Base-by-base conservation (phyloP, 768 basidiomycete genomes). In the Gyrodon lividus region DNA sequence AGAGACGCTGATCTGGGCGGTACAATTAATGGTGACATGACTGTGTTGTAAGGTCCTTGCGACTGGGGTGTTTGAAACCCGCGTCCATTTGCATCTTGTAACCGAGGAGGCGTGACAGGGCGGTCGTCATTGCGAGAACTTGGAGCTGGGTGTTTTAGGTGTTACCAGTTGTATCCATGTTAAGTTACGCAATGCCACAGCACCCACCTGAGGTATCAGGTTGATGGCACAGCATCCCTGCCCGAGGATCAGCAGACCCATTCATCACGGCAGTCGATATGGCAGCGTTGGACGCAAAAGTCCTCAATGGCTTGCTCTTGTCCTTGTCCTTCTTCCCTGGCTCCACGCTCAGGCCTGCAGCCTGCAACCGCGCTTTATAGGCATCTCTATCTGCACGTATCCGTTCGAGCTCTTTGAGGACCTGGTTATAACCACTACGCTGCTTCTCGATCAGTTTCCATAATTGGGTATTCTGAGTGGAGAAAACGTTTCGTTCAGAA, bases 391-490 rank as follows among this genome's bases (percentile, higher is more conserved):
- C 93, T 10, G 74, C 74, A 13, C 93, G 78, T 45, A 96, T 80
- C 48, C 93, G 82, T 58, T 95, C 92, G 39, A 92, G 77, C 60
- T 96, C 92, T 71, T 89, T 89, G 66, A 87, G 74, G 49, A 91
- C 81, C 50, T 87, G 83, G 53, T 80, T 82, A 64, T 89, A 89
- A n/a, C 84, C 89, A 19, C 81, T 70, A 49, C 91, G 81, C 68
- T 94, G 91, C 67, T 93, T 95, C 77, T 95, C 92, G 64, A 96
- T 86, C 56, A 95, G 79, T 69, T 94, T 95, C 94, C 94, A 96
- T 19, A 96, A 82, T 71, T 95, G 92, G 14, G 84, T 73, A 66
- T 96, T 96, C 74, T 96, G 93, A 4, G 82, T 70, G 10, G 87
- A 81, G 44, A 94, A 81, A 35, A 74, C 70, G 63, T 95, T 96